Evolutionary conservation across 2,329 filamentous ascomycete species (phyloP), one percentile per base, ranked within the genome.

Genomic region (Pestalotiopsis sp.): DNA sequence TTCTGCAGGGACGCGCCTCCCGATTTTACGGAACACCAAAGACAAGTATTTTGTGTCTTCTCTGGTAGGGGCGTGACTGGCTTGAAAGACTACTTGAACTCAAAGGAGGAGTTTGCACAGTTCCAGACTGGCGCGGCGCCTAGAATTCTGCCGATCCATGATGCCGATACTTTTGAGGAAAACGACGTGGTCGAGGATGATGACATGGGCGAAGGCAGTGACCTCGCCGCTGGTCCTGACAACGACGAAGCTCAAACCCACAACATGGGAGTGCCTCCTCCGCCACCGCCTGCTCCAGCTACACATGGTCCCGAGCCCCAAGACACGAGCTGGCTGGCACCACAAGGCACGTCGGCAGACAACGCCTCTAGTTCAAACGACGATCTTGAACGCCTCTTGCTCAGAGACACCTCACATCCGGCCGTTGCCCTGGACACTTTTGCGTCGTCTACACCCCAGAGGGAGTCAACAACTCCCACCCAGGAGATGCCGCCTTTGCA

Each of bases 41-140:
- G 96, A 71, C 92, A 95, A 66, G 94, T 98, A 7, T 99, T 99
- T 78, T 99, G 96, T 77, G 96, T 99, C 66, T 99, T 99, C 80
- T 98, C 95, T 1, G 95, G 96, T 5, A 87, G 89, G 31, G 95
- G 95, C 67, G 95, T 99, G 1, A 84, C 85, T 57, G 88, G 89
- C 56, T 88, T 99, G 31, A 91, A 95, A 57, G 87, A 91, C 36
- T 93, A 94, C 77, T 86, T 99, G 52, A 97, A 94, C 72, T 83
- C 79, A 0, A 81, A 83, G 12, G 78, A 80, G 0, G 80, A 82
- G 41, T 89, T 87, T 66, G 81, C 84, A 56, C 80, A 82, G 59
- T 76, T 73, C 56, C 75, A 68, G 17, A 52, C 69, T 9, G 69
- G 59, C 13, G 20, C 27, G 61, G 25, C 68, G 69, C 62, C 71